Base-by-base conservation (phyloP, 2,329 filamentous ascomycete genomes). In the Apiospora sp. region DNA sequence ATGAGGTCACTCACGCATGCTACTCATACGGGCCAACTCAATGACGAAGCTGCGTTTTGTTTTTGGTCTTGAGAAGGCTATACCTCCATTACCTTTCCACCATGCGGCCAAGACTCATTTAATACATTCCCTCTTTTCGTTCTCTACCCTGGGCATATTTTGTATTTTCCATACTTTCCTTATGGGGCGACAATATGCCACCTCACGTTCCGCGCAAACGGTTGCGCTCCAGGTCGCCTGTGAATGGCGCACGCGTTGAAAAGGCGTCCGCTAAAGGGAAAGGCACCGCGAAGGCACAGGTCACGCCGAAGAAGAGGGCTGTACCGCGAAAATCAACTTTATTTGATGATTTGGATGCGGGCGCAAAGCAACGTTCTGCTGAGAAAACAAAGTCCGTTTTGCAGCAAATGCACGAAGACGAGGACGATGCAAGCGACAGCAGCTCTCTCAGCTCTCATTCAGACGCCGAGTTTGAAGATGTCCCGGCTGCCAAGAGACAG, bases 181-280 rank as follows among this genome's bases (percentile, higher is more conserved):
- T 41, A 54, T 51, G 46, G 13, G 13, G 34, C 70, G 43, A 69
- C 71, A 81, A 68, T 54, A 94, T 94, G 92, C 91, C 92, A 78
- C 92, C 92, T 34, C 84, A 89, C 75, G 86, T 93, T 22, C 87
- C 91, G 68, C 90, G 91, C 76, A 95, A 94, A 83, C 88, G 91
- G 74, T 77, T 90, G 76, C 88, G 87, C 73, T 88, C 89, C 1
- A 83, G 87, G 0, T 81, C 83, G 1, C 81, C 83, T 41, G 78
- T 80, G 44, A 78, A 81, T 64, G 72, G 75, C 48, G 77, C 77
- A 27, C 79, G 78, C 58, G 75, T 77, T 71, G 43, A 80, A 68
- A 78, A 83, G 75, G 75, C 54, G n/a, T 72, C 79, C 30, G 76
- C 74, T 64, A 74, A 76, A 75, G 37, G 74, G 49, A 79, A 76